Percentiles rank a stretch among this genome's conserved stretches.
phyloP scores from a whole-genome alignment of 164 flowering plant species.

The Kingdonia uniflora region DNA sequence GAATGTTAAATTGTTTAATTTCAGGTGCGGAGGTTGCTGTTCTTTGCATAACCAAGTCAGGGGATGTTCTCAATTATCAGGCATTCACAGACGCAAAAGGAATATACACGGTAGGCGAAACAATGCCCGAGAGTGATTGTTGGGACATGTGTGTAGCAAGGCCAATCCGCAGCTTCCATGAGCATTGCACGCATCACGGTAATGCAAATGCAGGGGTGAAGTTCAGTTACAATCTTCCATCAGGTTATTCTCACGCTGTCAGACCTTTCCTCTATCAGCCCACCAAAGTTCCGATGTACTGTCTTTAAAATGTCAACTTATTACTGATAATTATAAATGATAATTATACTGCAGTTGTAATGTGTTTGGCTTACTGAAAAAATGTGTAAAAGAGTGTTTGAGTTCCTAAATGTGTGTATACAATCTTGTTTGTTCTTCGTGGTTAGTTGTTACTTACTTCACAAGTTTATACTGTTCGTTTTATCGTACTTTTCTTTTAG shows the following conservation, averaged over 20 bases:
- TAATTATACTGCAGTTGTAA: no score
- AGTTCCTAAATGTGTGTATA: no score
- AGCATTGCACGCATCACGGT: conserved; percentile 50
- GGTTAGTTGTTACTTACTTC: no score
- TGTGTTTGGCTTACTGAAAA: no score
- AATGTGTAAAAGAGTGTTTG: no score
- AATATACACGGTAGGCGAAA: conserved; percentile 82
- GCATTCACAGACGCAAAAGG: conserved; percentile 86
- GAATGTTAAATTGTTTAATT: conserved; percentile 2
- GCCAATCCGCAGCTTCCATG: conserved; percentile 87
- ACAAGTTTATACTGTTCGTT: no score
- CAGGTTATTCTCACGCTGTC: conserved; percentile 64
- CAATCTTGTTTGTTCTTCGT: no score
- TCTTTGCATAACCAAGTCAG: conserved; percentile 91
- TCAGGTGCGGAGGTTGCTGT: conserved; percentile 98
- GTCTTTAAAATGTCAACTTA: conserved; percentile 30
- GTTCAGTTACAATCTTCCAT: conserved; percentile 74
- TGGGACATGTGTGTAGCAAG: conserved; percentile 94
- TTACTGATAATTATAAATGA: no score
- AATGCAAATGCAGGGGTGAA: conserved; percentile 50
- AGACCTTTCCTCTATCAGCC: conserved; percentile 76
- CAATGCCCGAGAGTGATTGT: conserved; percentile 90
- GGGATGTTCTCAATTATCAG: conserved; percentile 89
- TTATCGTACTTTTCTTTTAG: no score
- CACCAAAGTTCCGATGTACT: conserved; percentile 45